Evolutionary conservation across 257 asterid species (phyloP).

Genomic region (Ehretia macrophylla): DNA sequence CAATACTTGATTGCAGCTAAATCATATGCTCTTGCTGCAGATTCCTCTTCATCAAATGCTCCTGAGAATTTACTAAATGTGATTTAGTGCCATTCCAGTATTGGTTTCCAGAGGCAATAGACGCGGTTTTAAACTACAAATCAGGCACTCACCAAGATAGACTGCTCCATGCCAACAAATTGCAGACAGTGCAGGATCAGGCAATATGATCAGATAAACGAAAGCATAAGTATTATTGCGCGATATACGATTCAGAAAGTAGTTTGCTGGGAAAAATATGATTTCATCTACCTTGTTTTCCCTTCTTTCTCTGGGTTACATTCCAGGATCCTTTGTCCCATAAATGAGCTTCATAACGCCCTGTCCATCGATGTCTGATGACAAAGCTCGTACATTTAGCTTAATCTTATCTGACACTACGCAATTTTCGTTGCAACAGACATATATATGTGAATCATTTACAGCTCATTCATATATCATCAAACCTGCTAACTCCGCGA

Average conservation of each 20-base stretch:
- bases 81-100: not conserved
- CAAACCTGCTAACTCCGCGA: conserved; percentile 75
- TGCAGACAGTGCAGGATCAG: conserved; percentile 19
- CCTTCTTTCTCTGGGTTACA: conserved; percentile 3
- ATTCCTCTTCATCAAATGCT: conserved; percentile 24
- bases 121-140: not conserved
- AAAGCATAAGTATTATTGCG: conserved; percentile 13
- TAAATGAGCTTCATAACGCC: conserved; percentile 19
- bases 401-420: not conserved
- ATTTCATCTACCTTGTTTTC: conserved; percentile 3
- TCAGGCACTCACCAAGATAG: conserved; percentile 61
- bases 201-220: conserved; percentile 8
- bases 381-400: not conserved
- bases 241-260: not conserved
- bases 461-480: not conserved
- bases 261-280: not conserved
- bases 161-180: conserved; percentile 39
- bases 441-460: not conserved
- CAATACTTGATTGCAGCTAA: conserved; percentile 15
- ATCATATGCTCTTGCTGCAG: conserved; percentile 29
- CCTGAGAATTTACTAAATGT: conserved; percentile 4
- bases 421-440: no score
- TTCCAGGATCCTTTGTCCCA: conserved; percentile 16
- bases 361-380: conserved; percentile 14
- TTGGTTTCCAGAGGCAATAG: not conserved